Percentiles rank a stretch among this genome's conserved stretches.
phyloP scores from a whole-genome alignment of 2,329 filamentous ascomycete species.

The Cladosporium sp. region DNA sequence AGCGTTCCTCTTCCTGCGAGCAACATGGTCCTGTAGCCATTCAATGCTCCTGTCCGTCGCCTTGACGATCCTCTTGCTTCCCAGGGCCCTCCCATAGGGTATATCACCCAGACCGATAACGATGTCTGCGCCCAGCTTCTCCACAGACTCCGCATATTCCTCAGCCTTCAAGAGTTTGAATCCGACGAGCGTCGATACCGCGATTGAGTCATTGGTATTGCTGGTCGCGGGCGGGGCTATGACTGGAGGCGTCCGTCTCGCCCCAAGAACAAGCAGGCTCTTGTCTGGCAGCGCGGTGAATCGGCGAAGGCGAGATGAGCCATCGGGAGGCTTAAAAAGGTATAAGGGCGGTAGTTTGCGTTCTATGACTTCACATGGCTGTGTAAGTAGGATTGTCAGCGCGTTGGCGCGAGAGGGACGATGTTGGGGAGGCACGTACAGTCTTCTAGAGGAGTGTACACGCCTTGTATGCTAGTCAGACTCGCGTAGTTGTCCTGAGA shows the following conservation, averaged over 20 bases:
- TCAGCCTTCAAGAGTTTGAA: slow-evolving; percentile 64
- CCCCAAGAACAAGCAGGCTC: slow-evolving; percentile 63
- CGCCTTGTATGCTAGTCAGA: slow-evolving; percentile 58
- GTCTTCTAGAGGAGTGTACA: slow-evolving; percentile 84
- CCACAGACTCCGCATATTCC: slow-evolving; percentile 61
- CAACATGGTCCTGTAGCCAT: slow-evolving; percentile 68
- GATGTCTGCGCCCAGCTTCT: slow-evolving; percentile 70
- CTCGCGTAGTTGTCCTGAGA: slow-evolving; percentile 73
- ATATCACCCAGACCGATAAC: slow-evolving; percentile 71
- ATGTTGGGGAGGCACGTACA: slow-evolving; percentile 54
- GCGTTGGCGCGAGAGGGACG: slow-evolving; percentile 11
- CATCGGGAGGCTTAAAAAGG: slow-evolving; percentile 36
- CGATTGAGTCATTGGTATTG: slow-evolving; percentile 56
- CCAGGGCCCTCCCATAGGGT: slow-evolving; percentile 47
- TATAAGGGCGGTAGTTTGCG: slow-evolving; percentile 51
- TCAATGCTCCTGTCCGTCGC: slow-evolving; percentile 82
- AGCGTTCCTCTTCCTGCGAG: slow-evolving; percentile 7
- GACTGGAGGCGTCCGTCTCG: slow-evolving; percentile 72
- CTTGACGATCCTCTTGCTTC: slow-evolving; percentile 63
- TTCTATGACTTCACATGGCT: slow-evolving; percentile 54
- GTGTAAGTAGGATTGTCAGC: slow-evolving; percentile 33
- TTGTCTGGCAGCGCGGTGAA: slow-evolving; percentile 69
- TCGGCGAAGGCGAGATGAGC: slow-evolving; percentile 57
- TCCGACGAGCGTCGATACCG: slow-evolving; percentile 79
- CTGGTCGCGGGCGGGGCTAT: slow-evolving; percentile 53